A percentile compares a stretch with the other conserved stretches of the same genome.
phyloP scores from a whole-genome alignment of 768 basidiomycete species.

The Lactarius quietus region DNA sequence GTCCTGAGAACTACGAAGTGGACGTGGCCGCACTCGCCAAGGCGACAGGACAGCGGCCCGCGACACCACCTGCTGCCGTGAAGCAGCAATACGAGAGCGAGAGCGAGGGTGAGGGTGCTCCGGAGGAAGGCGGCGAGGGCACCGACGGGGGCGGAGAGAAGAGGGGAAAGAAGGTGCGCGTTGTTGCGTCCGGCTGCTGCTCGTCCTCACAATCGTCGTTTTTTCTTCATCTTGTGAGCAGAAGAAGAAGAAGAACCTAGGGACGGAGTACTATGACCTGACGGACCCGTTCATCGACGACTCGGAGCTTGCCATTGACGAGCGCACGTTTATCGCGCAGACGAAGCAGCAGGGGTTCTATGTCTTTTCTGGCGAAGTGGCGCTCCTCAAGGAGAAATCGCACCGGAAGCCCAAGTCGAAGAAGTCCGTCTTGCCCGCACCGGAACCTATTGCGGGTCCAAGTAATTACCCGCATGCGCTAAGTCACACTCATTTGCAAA shows the following conservation, averaged over 20 bases:
- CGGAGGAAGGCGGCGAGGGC: conserved; percentile 21
- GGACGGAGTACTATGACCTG: conserved; percentile 83
- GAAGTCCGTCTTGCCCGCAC: conserved; percentile 22
- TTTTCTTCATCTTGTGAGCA: background rate
- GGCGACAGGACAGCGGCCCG: conserved; percentile 59
- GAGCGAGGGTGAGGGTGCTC: conserved; percentile 42
- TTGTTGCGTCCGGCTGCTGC: no score
- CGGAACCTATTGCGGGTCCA: conserved; percentile 23
- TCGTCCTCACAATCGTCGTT: background rate
- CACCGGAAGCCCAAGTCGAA: conserved; percentile 25
- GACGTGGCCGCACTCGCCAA: conserved; percentile 58
- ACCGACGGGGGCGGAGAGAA: conserved; percentile 34
- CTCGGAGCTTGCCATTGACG: conserved; percentile 86
- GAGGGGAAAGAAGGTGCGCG: conserved; percentile 38
- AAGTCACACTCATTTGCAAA: conserved; percentile 13
- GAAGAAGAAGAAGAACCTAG: conserved; percentile 44
- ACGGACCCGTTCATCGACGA: conserved; percentile 97
- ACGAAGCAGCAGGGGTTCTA: conserved; percentile 94
- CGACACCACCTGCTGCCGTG: conserved; percentile 47
- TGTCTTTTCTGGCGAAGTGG: conserved; percentile 85
- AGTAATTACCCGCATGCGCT: conserved; percentile 21
- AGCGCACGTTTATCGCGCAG: conserved; percentile 86
- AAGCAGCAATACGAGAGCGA: conserved; percentile 46
- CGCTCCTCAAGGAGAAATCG: conserved; percentile 71
- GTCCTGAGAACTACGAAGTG: conserved; percentile 71